phyloP scores from a whole-genome alignment of 1,139 yeast species.

The Chernovozyma sophiae-reginae region DNA sequence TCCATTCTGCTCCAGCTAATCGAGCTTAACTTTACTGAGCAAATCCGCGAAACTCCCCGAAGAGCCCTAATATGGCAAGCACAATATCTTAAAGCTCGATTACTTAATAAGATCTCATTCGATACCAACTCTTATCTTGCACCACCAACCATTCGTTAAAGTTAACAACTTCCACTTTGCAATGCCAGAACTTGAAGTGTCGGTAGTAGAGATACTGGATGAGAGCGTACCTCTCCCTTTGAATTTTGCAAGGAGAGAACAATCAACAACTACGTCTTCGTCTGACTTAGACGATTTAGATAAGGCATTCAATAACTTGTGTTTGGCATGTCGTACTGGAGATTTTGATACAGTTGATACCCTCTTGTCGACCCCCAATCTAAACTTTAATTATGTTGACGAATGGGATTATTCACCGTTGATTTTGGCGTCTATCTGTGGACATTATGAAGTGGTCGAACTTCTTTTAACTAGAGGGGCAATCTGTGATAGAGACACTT shows the following conservation, averaged over 20 bases:
- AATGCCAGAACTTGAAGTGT: not conserved
- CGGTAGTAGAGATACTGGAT: not conserved
- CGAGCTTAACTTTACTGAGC: too few relatives aligned
- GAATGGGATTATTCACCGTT: constrained; percentile 74
- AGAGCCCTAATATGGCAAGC: too few relatives aligned
- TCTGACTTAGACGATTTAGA: not conserved
- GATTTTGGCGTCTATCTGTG: constrained; percentile 69
- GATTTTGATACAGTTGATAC: constrained; percentile 62
- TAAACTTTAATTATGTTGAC: constrained; percentile 61
- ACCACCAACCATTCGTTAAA: too few relatives aligned
- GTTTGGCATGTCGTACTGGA: constrained; percentile 65
- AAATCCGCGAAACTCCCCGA: too few relatives aligned
- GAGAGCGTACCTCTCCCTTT: not conserved
- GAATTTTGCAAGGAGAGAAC: not conserved
- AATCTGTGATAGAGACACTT: constrained; percentile 71
- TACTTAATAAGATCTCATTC: too few relatives aligned
- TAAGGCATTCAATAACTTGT: constrained; percentile 30
- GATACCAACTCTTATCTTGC: too few relatives aligned
- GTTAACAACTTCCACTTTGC: not conserved
- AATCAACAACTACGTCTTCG: not conserved
- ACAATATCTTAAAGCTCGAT: too few relatives aligned
- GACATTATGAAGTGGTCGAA: constrained; percentile 61
- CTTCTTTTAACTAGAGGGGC: constrained; percentile 63
- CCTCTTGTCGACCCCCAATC: constrained; percentile 47
- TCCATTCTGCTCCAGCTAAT: too few relatives aligned